Evolutionary conservation across 768 basidiomycete species (phyloP).

Genomic region (Tricholoma sp.): DNA sequence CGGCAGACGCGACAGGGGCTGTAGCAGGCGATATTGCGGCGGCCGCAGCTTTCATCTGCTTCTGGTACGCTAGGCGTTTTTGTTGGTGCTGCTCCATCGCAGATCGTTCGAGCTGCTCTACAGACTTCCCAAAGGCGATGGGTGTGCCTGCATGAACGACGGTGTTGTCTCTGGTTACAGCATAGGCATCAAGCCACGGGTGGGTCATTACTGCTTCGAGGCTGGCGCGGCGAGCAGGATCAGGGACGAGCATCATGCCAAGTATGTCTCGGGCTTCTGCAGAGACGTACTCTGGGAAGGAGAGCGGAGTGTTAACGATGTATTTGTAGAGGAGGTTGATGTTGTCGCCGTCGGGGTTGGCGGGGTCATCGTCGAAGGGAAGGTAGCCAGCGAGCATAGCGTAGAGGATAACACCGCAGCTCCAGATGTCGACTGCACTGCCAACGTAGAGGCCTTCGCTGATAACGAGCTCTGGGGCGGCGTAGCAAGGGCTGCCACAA

Average conservation of each 20-base stretch:
- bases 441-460: constrained; percentile 96
- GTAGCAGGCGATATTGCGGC: constrained; percentile 21
- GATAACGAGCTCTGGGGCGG: constrained; percentile 96
- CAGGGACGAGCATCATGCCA: constrained; percentile 90
- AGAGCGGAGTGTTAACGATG: constrained; percentile 94
- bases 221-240: constrained; percentile 75
- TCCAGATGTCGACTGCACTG: constrained; percentile 97
- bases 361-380: constrained; percentile 99
- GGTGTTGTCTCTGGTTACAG: constrained; percentile 24
- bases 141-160: constrained; percentile 22
- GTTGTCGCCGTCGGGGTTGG: constrained; percentile 98
- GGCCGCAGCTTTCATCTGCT: constrained; percentile 63
- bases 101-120: constrained; percentile 72
- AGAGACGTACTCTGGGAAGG: constrained; percentile 96
- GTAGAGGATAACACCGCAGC: constrained; percentile 92
- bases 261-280: constrained; percentile 78
- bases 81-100: constrained; percentile 83
- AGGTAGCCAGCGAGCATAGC: constrained; percentile 97
- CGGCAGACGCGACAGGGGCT: not conserved
- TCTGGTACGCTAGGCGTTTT: constrained; percentile 78
- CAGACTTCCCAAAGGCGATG: constrained; percentile 56
- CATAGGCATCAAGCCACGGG: constrained; percentile 74
- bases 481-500: constrained; percentile 97
- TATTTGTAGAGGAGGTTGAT: constrained; percentile 98
- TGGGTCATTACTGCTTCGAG: constrained; percentile 81